Conservation (phyloP, 2,329 filamentous ascomycete genomes). For the Metarhizium rileyi region DNA sequence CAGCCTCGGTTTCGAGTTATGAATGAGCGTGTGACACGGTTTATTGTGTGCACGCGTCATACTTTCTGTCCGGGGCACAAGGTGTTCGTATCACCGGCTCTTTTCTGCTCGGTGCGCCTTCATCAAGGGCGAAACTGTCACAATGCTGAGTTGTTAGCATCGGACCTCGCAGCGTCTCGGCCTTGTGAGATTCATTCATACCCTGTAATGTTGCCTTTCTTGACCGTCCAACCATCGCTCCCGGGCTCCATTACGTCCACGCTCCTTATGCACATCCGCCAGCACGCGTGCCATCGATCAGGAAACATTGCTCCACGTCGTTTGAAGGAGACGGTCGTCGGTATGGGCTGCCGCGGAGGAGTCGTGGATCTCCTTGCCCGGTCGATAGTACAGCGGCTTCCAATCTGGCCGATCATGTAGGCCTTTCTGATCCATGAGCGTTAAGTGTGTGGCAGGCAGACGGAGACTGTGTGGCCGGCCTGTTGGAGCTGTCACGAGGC, state of each 20-base stretch:
- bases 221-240: slow-evolving; percentile 89
- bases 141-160: background rate
- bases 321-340: slow-evolving; percentile 42
- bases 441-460: slow-evolving; percentile 83
- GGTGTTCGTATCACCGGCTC: slow-evolving; percentile 43
- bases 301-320: slow-evolving; percentile 64
- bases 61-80: background rate
- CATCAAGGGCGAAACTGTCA: slow-evolving; percentile 80
- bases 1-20: no score
- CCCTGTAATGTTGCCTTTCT: slow-evolving; percentile 80
- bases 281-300: slow-evolving; percentile 79
- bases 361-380: slow-evolving; percentile 29
- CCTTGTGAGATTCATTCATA: slow-evolving; percentile 25
- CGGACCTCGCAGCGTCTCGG: background rate
- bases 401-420: slow-evolving; percentile 87
- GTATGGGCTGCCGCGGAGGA: slow-evolving; percentile 55
- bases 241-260: slow-evolving; percentile 72
- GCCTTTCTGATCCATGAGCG: slow-evolving; percentile 98
- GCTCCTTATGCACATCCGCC: slow-evolving; percentile 73
- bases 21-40: no score
- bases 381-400: slow-evolving; percentile 74
- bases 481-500: slow-evolving; percentile 60
- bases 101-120: slow-evolving; percentile 49
- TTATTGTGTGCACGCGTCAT: no score
- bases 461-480: slow-evolving; percentile 78